Conservation (phyloP, 164 flowering plant genomes). For the Akebia trifoliata region DNA sequence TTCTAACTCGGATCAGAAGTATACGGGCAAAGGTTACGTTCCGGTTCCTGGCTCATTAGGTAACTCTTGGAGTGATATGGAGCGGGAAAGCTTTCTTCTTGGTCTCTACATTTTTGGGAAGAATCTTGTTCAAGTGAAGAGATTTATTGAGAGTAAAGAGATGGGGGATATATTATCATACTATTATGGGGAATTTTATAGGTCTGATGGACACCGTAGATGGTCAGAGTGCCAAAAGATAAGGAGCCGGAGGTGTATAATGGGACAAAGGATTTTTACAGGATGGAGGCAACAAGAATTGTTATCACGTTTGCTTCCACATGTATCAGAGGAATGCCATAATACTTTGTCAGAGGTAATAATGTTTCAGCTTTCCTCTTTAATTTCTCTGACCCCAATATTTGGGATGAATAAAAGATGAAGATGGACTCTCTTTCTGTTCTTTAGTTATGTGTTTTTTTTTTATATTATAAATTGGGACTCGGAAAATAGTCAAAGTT, state of each 20-base stretch:
- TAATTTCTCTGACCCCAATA: too few species aligned
- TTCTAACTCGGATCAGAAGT: constrained; percentile 4
- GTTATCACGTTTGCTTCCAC: constrained; percentile 56
- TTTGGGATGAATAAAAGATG: too few species aligned
- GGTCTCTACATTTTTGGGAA: constrained; percentile 87
- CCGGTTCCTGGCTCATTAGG: constrained; percentile 45
- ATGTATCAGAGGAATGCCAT: constrained; percentile 40
- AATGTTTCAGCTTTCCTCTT: too few species aligned
- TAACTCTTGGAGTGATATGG: constrained; percentile 59
- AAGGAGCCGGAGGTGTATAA: constrained; percentile 47
- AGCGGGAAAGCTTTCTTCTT: constrained; percentile 63
- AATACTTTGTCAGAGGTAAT: constrained; percentile 58
- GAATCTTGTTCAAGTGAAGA: constrained; percentile 58
- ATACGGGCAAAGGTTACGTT: constrained; percentile 7
- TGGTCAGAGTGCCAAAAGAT: constrained; percentile 69
- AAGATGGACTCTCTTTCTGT: too few species aligned
- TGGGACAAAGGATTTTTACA: constrained; percentile 68
- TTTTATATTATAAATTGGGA: too few species aligned
- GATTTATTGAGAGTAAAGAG: constrained; percentile 52
- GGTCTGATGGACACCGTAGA: constrained; percentile 44
- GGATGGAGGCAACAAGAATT: constrained; percentile 81
- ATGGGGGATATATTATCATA: constrained; percentile 64
- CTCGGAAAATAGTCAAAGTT: too few species aligned
- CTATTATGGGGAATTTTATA: constrained; percentile 79
- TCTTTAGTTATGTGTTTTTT: too few species aligned